These are phyloP conservation scores for Rubus parviflorus DNA, from an alignment of 306 rosid species.

Conservation along the genomic window DNA sequence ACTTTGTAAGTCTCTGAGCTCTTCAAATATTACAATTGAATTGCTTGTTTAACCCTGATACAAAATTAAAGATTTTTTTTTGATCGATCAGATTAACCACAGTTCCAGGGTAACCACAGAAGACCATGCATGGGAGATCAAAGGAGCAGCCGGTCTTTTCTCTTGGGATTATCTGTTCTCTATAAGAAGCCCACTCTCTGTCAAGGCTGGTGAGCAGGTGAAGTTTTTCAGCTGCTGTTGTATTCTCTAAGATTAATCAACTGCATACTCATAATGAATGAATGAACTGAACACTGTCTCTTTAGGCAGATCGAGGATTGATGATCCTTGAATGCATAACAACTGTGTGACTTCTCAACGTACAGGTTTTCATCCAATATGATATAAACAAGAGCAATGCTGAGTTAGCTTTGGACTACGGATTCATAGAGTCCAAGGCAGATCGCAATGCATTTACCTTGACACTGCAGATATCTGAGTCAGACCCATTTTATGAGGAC, in stretches of 20 bases:
- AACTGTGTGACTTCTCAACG: constrained; percentile 12
- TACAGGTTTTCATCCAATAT: constrained; percentile 80
- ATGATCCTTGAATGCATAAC: not conserved
- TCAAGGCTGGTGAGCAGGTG: constrained; percentile 96
- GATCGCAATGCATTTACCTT: constrained; percentile 67
- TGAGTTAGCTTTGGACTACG: constrained; percentile 89
- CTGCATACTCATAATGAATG: too few relatives aligned
- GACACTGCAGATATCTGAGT: constrained; percentile 69
- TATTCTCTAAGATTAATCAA: not conserved
- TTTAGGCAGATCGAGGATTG: not conserved
- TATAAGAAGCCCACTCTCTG: constrained; percentile 68
- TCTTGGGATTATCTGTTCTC: constrained; percentile 85
- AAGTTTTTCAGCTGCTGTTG: constrained; percentile 10
- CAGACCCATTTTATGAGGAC: constrained; percentile 81
- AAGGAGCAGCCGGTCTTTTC: constrained; percentile 92
- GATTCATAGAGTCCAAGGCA: constrained; percentile 66
- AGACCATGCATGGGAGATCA: constrained; percentile 79
- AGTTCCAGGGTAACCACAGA: constrained; percentile 68
- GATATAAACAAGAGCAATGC: constrained; percentile 89
- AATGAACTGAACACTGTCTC: not conserved
- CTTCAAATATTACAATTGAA: not conserved
- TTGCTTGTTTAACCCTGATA: not conserved
- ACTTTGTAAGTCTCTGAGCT: constrained; percentile 74
- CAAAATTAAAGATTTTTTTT: constrained; percentile 9
- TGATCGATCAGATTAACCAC: constrained; percentile 77